Evolutionary conservation across 805 yeast species (phyloP), one percentile per base, ranked within the genome.

Genomic region (Candida railenensis): DNA sequence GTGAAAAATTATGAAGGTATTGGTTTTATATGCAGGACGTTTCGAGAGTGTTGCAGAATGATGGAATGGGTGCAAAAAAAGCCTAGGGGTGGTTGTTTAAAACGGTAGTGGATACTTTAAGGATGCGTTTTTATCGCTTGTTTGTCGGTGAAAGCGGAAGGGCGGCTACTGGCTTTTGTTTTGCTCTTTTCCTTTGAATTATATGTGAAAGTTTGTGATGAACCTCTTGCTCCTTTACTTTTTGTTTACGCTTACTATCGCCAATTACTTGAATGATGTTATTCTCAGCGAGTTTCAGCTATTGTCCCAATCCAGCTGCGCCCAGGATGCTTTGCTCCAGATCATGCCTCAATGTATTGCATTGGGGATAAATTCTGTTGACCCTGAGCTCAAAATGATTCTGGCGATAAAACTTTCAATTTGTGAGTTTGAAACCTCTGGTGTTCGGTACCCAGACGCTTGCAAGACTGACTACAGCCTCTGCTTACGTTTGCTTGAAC

Each of bases 341-440:
- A 63, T 78, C 19, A 48, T 80, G 5, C 67, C 72, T 0, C 51
- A 57, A 25, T 81, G 85, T 46, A 47, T 67, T 19, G 56, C 59
- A 19, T 47, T 58, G 7, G 80, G 80, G 0, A 54, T 72, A 1
- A 81, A 77, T 25, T 54, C 55, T 1, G 49, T 72, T 20, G 59
- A 59, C 25, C 67, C 58, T 9, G 63, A 8, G 54, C 60, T 50
- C 41, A 73, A 54, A 45, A 69, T 49, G 49, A 63, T 65, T 3
- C 65, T 63, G 55, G 82, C 86, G 0, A 66, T 77, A 1, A 67
- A 65, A 50, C 63, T 81, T 9, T 74, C 85, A 0, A 52, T 80
- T 1, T 81, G 87, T 56, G 84, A 81, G 54, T 80, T 81, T 57
- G 61, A 73, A 48, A 76, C 69, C 15, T 69, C 83, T 1, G 66